Percentiles rank a stretch among this genome's conserved stretches.
Evolutionary conservation across 306 rosid genomes (phyloP).

Genomic region (Citrullus mucosospermus): DNA sequence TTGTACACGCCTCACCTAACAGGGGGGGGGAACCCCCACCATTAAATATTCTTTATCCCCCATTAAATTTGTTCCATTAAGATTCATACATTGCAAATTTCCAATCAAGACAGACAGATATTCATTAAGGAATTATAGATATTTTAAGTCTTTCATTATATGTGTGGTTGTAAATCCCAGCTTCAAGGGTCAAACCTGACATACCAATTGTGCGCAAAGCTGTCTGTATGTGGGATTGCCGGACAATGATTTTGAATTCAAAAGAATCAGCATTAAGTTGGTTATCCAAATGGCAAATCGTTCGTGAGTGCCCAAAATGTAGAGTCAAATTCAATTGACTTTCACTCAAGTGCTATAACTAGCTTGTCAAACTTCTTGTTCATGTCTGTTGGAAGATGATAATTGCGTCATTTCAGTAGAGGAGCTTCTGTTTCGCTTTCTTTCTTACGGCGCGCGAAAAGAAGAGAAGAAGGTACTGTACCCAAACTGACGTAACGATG

Average conservation of each 20-base stretch:
- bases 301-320: background rate
- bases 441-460: background rate
- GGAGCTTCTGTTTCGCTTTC: background rate
- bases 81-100: background rate
- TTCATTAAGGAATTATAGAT: background rate
- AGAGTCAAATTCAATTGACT: background rate
- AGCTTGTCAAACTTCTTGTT: background rate
- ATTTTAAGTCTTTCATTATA: background rate
- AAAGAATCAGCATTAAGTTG: background rate
- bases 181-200: background rate
- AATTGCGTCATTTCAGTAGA: background rate
- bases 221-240: background rate
- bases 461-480: background rate
- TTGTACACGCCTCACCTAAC: background rate
- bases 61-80: background rate
- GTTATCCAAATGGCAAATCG: background rate
- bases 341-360: background rate
- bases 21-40: background rate
- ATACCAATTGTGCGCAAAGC: background rate
- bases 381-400: background rate
- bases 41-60: background rate
- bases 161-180: slow-evolving; percentile 2
- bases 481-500: background rate
- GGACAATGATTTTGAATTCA: background rate
- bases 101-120: background rate